phyloP scores from a whole-genome alignment of 2,329 filamentous ascomycete genomes.

The Plenodomus biglobosus region DNA sequence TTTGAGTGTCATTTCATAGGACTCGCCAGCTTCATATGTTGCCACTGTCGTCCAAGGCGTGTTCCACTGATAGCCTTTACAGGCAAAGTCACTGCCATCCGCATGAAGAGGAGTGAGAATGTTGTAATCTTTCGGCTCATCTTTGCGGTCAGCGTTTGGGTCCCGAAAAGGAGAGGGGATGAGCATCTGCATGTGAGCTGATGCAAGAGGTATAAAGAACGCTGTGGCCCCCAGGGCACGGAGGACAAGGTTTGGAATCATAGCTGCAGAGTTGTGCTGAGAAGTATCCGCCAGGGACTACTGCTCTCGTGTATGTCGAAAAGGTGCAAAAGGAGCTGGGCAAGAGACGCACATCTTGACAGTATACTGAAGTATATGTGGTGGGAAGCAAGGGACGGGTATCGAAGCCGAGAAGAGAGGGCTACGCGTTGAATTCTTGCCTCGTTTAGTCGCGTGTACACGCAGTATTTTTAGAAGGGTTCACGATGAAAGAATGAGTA shows the following conservation, averaged over 20 bases:
- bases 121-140: slow-evolving; percentile 62
- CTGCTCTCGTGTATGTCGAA: not conserved
- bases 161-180: slow-evolving; percentile 58
- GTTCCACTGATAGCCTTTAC: slow-evolving; percentile 67
- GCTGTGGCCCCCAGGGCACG: slow-evolving; percentile 24
- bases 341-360: not conserved
- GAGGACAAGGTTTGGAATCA: slow-evolving; percentile 26
- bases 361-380: not conserved
- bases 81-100: slow-evolving; percentile 69
- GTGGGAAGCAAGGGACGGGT: slow-evolving; percentile 23
- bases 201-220: slow-evolving; percentile 18
- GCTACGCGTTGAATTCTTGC: slow-evolving; percentile 33
- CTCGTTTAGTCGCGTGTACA: not conserved
- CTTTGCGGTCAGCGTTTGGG: slow-evolving; percentile 47
- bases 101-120: slow-evolving; percentile 68
- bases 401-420: slow-evolving; percentile 9
- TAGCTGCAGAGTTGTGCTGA: slow-evolving; percentile 8
- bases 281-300: slow-evolving; percentile 4
- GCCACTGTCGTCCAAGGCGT: slow-evolving; percentile 56
- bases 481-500: not conserved
- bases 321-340: not conserved
- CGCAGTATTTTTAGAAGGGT: not conserved
- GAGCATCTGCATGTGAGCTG: slow-evolving; percentile 59
- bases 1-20: slow-evolving; percentile 64
- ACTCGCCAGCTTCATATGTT: slow-evolving; percentile 63